A percentile compares a stretch with the other conserved stretches of the same genome.
Evolutionary conservation across 345 rosid genomes (phyloP).

Genomic region (Arabis alpina): DNA sequence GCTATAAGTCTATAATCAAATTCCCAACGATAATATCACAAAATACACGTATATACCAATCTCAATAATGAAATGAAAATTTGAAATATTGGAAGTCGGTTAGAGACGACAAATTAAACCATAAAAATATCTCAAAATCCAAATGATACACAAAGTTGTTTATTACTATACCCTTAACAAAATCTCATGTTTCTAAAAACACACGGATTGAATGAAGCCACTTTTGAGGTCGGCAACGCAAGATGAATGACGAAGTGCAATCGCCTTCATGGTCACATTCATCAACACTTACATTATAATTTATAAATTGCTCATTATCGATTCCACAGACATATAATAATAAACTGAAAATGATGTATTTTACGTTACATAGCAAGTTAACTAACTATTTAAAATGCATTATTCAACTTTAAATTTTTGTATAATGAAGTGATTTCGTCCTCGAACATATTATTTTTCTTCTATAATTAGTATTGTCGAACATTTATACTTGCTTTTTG

Average conservation of each 20-base stretch:
- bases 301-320: not conserved
- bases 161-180: constrained; percentile 21
- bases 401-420: not conserved
- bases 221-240: constrained; percentile 37
- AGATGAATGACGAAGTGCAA: constrained; percentile 19
- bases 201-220: constrained; percentile 9
- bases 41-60: not conserved
- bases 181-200: constrained; percentile 5
- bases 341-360: not conserved
- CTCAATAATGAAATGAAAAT: not conserved
- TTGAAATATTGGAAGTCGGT: constrained; percentile 18
- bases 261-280: constrained; percentile 29
- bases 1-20: too few relatives aligned
- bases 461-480: too few relatives aligned
- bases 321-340: not conserved
- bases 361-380: not conserved
- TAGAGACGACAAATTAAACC: constrained; percentile 21
- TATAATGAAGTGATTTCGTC: constrained; percentile 1
- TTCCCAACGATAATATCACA: not conserved
- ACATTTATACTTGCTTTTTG: too few relatives aligned
- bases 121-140: constrained; percentile 19
- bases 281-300: constrained; percentile 23
- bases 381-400: not conserved
- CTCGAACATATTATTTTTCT: not conserved
- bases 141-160: constrained; percentile 5